Percentiles rank a stretch among this genome's conserved stretches.
Conservation (phyloP, 176 grass and related monocot genomes). For the Aegilops speltoides region DNA sequence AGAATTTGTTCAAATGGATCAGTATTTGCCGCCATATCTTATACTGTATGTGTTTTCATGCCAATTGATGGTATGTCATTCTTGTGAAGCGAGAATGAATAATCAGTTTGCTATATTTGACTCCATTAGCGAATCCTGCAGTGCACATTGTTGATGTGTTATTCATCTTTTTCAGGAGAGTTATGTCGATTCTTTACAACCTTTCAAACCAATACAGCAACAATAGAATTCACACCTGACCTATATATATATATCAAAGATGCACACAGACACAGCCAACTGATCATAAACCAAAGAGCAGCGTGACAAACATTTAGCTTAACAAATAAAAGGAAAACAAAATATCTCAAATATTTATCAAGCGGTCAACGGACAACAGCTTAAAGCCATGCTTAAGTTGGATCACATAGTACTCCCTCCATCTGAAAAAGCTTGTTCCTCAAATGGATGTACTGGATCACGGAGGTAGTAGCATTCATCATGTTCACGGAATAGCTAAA, state of each 20-base stretch:
- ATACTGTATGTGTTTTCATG: background rate
- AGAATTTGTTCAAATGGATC: background rate
- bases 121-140: background rate
- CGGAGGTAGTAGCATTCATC: too few species aligned
- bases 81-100: background rate
- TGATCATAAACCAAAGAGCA: background rate
- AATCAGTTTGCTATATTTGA: background rate
- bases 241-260: background rate
- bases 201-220: background rate
- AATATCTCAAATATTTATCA: background rate
- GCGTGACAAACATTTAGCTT: background rate
- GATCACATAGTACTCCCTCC: too few species aligned
- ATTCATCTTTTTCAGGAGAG: background rate
- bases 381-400: background rate
- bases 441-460: too few species aligned
- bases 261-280: background rate
- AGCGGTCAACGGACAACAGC: background rate
- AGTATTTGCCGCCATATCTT: background rate
- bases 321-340: background rate
- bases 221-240: background rate
- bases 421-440: too few species aligned
- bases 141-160: background rate
- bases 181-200: background rate
- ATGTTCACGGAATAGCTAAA: background rate
- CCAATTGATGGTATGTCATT: background rate